phyloP scores from a whole-genome alignment of 257 asterid species.

The Solanum okadae region DNA sequence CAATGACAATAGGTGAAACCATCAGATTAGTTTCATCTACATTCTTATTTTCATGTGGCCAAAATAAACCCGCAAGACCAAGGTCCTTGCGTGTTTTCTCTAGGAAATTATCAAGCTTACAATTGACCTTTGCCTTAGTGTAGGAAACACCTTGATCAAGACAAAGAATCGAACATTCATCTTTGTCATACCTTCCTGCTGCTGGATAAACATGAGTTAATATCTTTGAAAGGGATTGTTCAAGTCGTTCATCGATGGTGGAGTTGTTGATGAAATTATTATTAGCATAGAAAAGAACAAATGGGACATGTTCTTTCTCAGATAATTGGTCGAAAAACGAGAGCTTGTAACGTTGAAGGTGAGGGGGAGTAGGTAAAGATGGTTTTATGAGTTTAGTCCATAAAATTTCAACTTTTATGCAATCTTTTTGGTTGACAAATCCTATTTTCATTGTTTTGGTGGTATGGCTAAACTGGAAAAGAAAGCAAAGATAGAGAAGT shows the following conservation, averaged over 20 bases:
- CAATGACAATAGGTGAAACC: background rate
- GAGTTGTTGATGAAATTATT: background rate
- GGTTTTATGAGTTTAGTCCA: background rate
- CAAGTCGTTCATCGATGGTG: background rate
- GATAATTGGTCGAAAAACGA: constrained; percentile 1
- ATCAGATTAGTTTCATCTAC: background rate
- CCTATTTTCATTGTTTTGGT: background rate
- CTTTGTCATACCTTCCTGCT: background rate
- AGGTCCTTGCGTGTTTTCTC: background rate
- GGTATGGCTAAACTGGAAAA: too few species aligned
- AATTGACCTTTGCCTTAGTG: background rate
- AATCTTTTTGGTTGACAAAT: background rate
- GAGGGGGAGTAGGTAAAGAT: background rate
- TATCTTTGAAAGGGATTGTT: background rate
- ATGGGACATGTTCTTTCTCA: background rate
- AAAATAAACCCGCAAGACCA: background rate
- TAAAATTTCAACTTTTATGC: background rate
- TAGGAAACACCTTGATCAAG: background rate
- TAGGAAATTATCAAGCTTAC: background rate
- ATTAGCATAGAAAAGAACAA: background rate
- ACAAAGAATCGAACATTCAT: background rate
- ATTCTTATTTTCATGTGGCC: background rate
- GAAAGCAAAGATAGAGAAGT: background rate
- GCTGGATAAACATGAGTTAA: background rate
- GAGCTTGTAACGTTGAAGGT: background rate